Evolutionary conservation across 495 filamentous ascomycete species (phyloP).

Genomic region (Tuber indicum): DNA sequence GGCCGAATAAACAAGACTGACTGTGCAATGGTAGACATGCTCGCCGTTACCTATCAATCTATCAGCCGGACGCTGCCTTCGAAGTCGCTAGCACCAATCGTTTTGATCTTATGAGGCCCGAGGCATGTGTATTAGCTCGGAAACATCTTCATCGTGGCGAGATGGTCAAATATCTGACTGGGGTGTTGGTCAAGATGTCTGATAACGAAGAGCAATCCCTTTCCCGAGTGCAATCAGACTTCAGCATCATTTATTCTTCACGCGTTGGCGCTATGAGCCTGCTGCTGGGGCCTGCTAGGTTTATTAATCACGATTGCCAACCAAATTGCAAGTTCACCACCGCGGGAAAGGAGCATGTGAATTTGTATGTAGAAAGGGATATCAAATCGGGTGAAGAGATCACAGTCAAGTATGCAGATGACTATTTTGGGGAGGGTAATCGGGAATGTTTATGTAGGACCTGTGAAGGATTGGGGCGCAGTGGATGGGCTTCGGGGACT

Average conservation of each 20-base stretch:
- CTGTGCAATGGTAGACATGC: constrained; percentile 58
- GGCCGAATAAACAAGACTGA: constrained; percentile 8
- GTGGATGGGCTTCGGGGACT: constrained; percentile 67
- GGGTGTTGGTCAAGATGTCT: constrained; percentile 83
- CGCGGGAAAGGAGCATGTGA: constrained; percentile 74
- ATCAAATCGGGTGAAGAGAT: constrained; percentile 85
- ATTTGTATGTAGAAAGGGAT: constrained; percentile 69
- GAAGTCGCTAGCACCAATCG: constrained; percentile 92
- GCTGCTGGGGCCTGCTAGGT: constrained; percentile 89
- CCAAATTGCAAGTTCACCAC: constrained; percentile 85
- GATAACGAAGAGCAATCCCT: constrained; percentile 79
- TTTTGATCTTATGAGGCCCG: constrained; percentile 82
- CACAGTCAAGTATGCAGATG: constrained; percentile 87
- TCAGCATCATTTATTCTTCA: constrained; percentile 91
- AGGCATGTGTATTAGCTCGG: constrained; percentile 81
- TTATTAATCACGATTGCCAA: constrained; percentile 95
- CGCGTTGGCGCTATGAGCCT: constrained; percentile 79
- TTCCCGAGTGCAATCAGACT: constrained; percentile 73
- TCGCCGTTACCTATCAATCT: constrained; percentile 85
- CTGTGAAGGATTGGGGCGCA: constrained; percentile 67
- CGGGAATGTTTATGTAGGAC: constrained; percentile 88
- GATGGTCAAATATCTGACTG: constrained; percentile 80
- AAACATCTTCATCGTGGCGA: constrained; percentile 70
- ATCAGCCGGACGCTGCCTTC: constrained; percentile 84
- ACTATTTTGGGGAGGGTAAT: constrained; percentile 93